Conservation (phyloP, 75 land plant species). For the Adiantum capillusveneris region DNA sequence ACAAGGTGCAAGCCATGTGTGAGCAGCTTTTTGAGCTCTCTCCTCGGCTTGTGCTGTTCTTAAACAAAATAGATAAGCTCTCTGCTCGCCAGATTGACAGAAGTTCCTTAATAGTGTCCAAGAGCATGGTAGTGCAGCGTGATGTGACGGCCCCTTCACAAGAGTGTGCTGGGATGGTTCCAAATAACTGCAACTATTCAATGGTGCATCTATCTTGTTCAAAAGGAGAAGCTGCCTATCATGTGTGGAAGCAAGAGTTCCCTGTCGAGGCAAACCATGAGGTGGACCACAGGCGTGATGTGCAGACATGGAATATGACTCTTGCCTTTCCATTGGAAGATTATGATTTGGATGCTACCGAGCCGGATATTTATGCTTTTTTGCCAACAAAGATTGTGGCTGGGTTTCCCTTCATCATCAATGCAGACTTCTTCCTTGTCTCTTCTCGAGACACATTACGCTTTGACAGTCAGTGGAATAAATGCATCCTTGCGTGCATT, state of each 20-base stretch:
- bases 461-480: constrained; percentile 47
- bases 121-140: constrained; percentile 1
- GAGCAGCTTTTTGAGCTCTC: constrained; percentile 39
- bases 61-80: constrained; percentile 40
- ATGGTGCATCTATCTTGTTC: background rate
- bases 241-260: constrained; percentile 63
- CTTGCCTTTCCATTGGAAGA: constrained; percentile 55
- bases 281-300: constrained; percentile 32
- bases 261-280: constrained; percentile 27
- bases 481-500: constrained; percentile 52
- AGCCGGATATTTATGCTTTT: constrained; percentile 45
- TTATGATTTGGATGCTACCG: background rate
- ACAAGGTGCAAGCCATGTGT: constrained; percentile 45
- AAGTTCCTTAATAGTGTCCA: background rate
- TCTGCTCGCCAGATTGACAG: constrained; percentile 28
- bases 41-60: constrained; percentile 51
- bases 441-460: constrained; percentile 52
- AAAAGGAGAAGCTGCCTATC: constrained; percentile 22
- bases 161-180: background rate
- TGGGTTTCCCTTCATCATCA: constrained; percentile 56
- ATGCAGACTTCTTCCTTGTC: constrained; percentile 50
- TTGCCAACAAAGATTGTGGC: constrained; percentile 55
- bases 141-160: background rate
- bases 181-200: background rate
- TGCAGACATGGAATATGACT: constrained; percentile 44